phyloP scores from a whole-genome alignment of 2,329 filamentous ascomycete species.

The Pestalotiopsis sp. region DNA sequence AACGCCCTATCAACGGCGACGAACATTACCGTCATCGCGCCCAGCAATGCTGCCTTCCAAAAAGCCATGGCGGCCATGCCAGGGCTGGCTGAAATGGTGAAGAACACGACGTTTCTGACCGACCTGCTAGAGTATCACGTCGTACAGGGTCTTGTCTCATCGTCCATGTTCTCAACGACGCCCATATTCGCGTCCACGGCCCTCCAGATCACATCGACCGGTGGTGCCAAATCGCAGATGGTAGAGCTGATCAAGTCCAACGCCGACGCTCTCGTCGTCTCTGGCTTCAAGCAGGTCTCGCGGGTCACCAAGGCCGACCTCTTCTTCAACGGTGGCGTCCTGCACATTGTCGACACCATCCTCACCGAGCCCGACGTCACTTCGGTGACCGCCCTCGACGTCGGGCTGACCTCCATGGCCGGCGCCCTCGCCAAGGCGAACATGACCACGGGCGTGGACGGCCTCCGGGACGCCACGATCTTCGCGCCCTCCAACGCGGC shows the following conservation, averaged over 20 bases:
- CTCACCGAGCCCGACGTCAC: constrained; percentile 35
- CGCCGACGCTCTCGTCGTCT: constrained; percentile 11
- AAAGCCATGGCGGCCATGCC: constrained; percentile 31
- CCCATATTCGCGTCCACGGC: constrained; percentile 36
- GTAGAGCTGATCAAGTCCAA: constrained; percentile 21
- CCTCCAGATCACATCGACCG: constrained; percentile 29
- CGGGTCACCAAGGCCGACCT: constrained; percentile 30
- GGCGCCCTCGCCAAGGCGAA: constrained; percentile 32
- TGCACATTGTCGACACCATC: constrained; percentile 39
- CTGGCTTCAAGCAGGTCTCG: constrained; percentile 23
- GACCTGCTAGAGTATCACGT: constrained; percentile 17
- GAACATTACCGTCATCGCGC: constrained; percentile 29
- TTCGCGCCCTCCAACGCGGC: constrained; percentile 30
- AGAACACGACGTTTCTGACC: constrained; percentile 11
- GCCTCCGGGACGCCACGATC: constrained; percentile 26
- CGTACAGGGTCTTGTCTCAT: constrained; percentile 26
- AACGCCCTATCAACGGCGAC: constrained; percentile 6
- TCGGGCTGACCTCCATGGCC: constrained; percentile 35
- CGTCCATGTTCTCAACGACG: constrained; percentile 18
- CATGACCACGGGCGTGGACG: constrained; percentile 20
- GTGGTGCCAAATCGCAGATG: constrained; percentile 22
- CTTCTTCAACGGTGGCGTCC: constrained; percentile 32
- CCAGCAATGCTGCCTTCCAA: constrained; percentile 34
- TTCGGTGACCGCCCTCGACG: constrained; percentile 28
- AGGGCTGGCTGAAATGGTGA: constrained; percentile 26